phyloP scores from a whole-genome alignment of 1,284 basidiomycete species.

The Meira miltonrushii region DNA sequence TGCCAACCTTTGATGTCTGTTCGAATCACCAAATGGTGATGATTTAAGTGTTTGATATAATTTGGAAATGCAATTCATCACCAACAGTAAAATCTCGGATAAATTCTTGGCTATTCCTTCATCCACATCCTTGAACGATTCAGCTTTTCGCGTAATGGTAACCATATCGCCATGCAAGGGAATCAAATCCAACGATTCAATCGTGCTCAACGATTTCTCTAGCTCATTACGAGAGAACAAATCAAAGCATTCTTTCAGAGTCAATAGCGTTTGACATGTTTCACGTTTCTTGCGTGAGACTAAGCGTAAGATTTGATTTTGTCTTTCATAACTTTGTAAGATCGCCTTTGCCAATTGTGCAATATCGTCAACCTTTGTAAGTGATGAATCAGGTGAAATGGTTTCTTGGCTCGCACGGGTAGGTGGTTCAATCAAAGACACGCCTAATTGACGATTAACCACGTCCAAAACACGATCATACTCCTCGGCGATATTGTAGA shows the following conservation, averaged over 20 bases:
- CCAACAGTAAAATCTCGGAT: constrained; percentile 78
- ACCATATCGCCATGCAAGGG: constrained; percentile 73
- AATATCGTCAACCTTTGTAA: constrained; percentile 65
- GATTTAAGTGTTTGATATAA: constrained; percentile 46
- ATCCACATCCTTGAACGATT: constrained; percentile 76
- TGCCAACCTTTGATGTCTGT: constrained; percentile 19
- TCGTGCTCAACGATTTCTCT: constrained; percentile 74
- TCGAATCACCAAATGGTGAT: constrained; percentile 13
- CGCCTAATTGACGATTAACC: constrained; percentile 83
- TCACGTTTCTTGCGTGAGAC: constrained; percentile 71
- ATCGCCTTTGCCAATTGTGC: constrained; percentile 77
- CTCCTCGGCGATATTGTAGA: constrained; percentile 91
- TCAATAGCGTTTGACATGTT: constrained; percentile 63
- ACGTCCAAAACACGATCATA: constrained; percentile 81
- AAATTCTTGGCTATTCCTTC: constrained; percentile 78
- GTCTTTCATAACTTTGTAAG: constrained; percentile 74
- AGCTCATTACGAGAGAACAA: constrained; percentile 68
- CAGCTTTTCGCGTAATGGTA: constrained; percentile 77
- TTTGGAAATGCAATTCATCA: constrained; percentile 83
- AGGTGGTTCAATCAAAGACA: constrained; percentile 52
- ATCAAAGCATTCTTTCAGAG: constrained; percentile 74
- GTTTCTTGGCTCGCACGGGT: constrained; percentile 6
- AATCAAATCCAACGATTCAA: constrained; percentile 83
- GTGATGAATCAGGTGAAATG: constrained; percentile 37
- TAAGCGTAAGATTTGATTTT: constrained; percentile 51